Conservation (phyloP, 2,329 filamentous ascomycete species). For the Trichoderma hamatum region DNA sequence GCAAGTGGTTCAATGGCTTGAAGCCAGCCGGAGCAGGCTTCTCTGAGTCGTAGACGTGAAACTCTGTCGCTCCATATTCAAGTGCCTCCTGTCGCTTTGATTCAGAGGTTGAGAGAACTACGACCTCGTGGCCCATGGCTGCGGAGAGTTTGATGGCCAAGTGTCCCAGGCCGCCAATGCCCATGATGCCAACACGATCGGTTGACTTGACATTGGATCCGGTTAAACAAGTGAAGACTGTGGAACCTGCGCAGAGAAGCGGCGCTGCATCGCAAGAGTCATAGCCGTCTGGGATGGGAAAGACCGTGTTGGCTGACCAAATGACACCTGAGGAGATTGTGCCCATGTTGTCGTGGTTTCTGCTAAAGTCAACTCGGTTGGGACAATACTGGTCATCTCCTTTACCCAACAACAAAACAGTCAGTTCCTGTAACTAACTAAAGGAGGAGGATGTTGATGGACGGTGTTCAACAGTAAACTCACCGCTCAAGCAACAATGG, state of each 20-base stretch:
- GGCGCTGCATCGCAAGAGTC: slow-evolving; percentile 7
- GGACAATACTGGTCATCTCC: slow-evolving; percentile 3
- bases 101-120: not conserved
- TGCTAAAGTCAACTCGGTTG: not conserved
- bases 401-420: too few relatives aligned
- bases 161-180: slow-evolving; percentile 4
- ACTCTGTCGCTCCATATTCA: slow-evolving; percentile 2
- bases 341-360: slow-evolving; percentile 6
- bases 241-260: slow-evolving; percentile 1
- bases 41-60: slow-evolving; percentile 4
- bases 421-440: too few relatives aligned
- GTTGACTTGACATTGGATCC: slow-evolving; percentile 1
- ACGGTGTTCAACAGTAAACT: too few relatives aligned
- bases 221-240: not conserved
- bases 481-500: not conserved
- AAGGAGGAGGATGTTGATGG: too few relatives aligned
- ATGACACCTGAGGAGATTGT: slow-evolving; percentile 1
- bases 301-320: slow-evolving; percentile 9
- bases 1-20: not conserved
- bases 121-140: slow-evolving; percentile 6
- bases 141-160: slow-evolving; percentile 13
- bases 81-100: slow-evolving; percentile 6
- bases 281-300: slow-evolving; percentile 10
- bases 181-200: slow-evolving; percentile 9
- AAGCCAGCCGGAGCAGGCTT: slow-evolving; percentile 1